phyloP scores from a whole-genome alignment of 306 rosid genomes.

The Aeschynomene evenia region DNA sequence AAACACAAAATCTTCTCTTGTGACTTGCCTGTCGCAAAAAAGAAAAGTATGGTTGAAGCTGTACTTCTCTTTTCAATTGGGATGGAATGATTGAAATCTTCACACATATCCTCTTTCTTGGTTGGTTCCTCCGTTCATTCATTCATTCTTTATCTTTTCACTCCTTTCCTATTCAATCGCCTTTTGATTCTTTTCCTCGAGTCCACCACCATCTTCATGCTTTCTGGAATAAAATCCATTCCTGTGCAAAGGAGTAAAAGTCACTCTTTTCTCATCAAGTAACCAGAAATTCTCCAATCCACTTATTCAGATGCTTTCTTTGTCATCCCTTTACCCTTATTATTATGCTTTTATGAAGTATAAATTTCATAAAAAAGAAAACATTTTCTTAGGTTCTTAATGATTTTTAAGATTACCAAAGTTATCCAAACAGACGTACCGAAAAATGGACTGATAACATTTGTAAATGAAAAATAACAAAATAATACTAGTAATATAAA shows the following conservation, averaged over 20 bases:
- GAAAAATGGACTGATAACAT: no score
- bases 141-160: neutral
- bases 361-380: neutral
- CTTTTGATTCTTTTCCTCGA: constrained; percentile 30
- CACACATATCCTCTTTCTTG: constrained; percentile 5
- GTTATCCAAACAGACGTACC: neutral
- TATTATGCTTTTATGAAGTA: neutral
- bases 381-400: neutral
- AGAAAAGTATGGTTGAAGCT: constrained; percentile 27
- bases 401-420: neutral
- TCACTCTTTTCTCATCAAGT: constrained; percentile 20
- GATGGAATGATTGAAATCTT: constrained; percentile 30
- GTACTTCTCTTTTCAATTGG: constrained; percentile 32
- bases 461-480: neutral
- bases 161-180: constrained; percentile 19
- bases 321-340: neutral
- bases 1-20: constrained; percentile 22
- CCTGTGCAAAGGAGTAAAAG: constrained; percentile 25
- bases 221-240: constrained; percentile 22
- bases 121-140: no score
- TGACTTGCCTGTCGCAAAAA: constrained; percentile 29
- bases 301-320: neutral
- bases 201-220: constrained; percentile 27
- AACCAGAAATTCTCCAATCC: neutral
- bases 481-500: no score